Evolutionary conservation across 176 grass and related monocot species (phyloP).

Genomic region (Lolium multiflorum): DNA sequence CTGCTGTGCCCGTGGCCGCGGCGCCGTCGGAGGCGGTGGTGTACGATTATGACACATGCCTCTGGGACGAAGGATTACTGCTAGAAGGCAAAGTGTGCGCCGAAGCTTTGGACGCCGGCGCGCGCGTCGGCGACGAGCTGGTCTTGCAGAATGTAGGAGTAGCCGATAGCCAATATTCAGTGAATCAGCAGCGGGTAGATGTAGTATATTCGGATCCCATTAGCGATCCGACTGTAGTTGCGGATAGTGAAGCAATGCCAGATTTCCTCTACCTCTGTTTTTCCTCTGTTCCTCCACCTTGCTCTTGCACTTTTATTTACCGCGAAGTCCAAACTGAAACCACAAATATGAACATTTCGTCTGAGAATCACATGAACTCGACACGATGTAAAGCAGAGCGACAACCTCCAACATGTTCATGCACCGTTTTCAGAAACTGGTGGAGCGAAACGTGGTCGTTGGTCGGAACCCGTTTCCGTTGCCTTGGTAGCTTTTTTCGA

Average conservation of each 20-base stretch:
- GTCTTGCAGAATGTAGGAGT: constrained; percentile 15
- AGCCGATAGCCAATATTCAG: neutral
- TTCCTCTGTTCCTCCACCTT: neutral
- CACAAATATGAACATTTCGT: neutral
- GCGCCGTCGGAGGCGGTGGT: too few species aligned
- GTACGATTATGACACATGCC: too few species aligned
- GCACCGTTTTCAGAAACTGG: neutral
- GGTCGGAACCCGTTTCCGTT: neutral
- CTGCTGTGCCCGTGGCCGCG: too few species aligned
- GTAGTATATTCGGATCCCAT: neutral
- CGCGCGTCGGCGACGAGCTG: neutral
- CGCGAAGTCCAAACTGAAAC: too few species aligned
- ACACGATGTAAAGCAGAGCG: neutral
- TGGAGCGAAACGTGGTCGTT: neutral
- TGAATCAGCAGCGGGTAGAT: constrained; percentile 25
- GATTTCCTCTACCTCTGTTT: neutral
- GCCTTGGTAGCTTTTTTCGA: neutral
- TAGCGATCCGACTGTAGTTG: neutral
- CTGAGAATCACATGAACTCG: neutral
- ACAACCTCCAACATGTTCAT: neutral
- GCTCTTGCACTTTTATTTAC: neutral
- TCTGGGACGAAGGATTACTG: too few species aligned
- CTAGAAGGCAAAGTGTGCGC: neutral
- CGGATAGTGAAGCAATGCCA: neutral
- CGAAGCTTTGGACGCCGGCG: neutral